These are phyloP conservation scores for Nakazawaea anatomiae DNA, from an alignment of 805 yeast genomes.

Conservation along the genomic window DNA sequence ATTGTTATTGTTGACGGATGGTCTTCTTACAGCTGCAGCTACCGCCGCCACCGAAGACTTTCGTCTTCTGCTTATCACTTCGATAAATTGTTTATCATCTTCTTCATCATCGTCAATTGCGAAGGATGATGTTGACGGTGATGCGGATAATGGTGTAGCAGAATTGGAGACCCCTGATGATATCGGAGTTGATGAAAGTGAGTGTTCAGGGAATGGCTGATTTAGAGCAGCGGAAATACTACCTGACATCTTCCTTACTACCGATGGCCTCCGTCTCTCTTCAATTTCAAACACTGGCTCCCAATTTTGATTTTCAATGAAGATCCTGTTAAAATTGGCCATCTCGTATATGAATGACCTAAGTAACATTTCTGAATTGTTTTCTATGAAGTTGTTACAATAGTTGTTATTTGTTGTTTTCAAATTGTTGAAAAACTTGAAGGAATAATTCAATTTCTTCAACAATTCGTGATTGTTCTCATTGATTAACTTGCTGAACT, in stretches of 20 bases:
- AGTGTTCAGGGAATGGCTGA: neutral
- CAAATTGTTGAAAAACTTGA: constrained; percentile 27
- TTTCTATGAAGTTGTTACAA: constrained; percentile 23
- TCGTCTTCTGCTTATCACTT: constrained; percentile 26
- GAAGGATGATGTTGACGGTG: constrained; percentile 14
- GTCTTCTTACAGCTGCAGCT: neutral
- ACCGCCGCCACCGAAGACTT: constrained; percentile 21
- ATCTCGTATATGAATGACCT: constrained; percentile 28
- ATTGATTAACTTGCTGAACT: constrained; percentile 27
- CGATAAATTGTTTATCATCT: constrained; percentile 26
- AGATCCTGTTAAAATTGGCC: constrained; percentile 32
- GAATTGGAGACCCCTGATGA: constrained; percentile 12
- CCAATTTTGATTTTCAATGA: constrained; percentile 28
- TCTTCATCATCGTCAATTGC: constrained; percentile 20
- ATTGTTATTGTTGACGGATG: neutral
- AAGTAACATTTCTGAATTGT: constrained; percentile 22
- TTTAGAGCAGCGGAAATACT: constrained; percentile 1
- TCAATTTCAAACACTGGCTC: constrained; percentile 29
- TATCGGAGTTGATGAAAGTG: constrained; percentile 5
- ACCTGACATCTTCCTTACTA: constrained; percentile 8
- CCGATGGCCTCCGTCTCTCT: constrained; percentile 13
- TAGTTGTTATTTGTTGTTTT: constrained; percentile 3
- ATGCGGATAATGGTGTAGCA: neutral
- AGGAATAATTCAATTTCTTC: constrained; percentile 24
- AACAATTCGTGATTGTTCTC: constrained; percentile 15